phyloP scores from a whole-genome alignment of 202 grass and related monocot genomes.

The Brachypodium distachyon region DNA sequence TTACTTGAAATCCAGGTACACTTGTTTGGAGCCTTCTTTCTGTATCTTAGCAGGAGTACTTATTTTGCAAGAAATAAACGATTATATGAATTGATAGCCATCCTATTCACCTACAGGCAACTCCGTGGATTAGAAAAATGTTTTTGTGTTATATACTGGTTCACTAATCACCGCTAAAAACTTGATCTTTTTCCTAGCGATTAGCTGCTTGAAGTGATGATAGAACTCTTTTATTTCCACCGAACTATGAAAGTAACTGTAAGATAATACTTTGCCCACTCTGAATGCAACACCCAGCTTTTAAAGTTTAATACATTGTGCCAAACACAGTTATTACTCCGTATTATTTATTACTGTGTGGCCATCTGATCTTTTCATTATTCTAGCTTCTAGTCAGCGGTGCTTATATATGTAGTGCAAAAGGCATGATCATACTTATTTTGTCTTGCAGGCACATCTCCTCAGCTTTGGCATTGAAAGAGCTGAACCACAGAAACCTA shows the following conservation, averaged over 20 bases:
- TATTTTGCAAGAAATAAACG: too few species aligned
- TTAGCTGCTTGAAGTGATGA: not conserved
- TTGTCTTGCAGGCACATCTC: slow-evolving; percentile 49
- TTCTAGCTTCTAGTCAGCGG: not conserved
- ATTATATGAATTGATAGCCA: not conserved
- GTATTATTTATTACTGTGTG: too few species aligned
- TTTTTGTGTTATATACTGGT: slow-evolving; percentile 1
- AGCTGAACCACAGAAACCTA: slow-evolving; percentile 41
- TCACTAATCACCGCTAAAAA: not conserved
- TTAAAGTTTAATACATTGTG: not conserved
- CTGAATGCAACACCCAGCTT: not conserved
- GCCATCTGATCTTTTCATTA: not conserved
- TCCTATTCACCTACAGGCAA: not conserved
- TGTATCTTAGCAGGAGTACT: too few species aligned
- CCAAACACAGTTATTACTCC: not conserved
- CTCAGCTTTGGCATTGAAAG: slow-evolving; percentile 45
- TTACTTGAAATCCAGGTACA: not conserved
- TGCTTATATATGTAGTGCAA: slow-evolving; percentile 9
- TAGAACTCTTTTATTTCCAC: not conserved
- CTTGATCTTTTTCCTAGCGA: not conserved
- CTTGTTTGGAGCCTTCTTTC: too few species aligned
- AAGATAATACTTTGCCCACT: not conserved
- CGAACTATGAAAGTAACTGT: not conserved
- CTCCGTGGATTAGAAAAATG: not conserved
- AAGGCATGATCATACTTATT: slow-evolving; percentile 18